Evolutionary conservation across 495 filamentous ascomycete genomes (phyloP).

Genomic region (Neurospora intermedia): DNA sequence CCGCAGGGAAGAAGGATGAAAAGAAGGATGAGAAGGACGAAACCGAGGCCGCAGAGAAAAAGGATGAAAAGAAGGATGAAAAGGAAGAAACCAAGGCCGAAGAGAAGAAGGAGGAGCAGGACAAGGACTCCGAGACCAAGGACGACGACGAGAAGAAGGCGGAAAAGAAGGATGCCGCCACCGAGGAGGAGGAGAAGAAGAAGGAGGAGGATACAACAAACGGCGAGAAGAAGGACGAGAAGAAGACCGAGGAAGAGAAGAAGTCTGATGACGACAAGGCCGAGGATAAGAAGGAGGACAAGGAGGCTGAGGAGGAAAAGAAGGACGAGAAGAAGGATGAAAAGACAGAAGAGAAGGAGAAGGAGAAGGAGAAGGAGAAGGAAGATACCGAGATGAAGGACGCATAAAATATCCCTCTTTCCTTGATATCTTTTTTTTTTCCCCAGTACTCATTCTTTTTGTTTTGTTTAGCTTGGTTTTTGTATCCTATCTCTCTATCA

Average conservation of each 20-base stretch:
- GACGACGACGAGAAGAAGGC: not conserved
- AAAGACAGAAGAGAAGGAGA: constrained; percentile 1
- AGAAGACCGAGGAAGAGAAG: not conserved
- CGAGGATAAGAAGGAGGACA: constrained; percentile 5
- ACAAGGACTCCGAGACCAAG: constrained; percentile 1
- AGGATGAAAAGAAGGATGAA: constrained; percentile 33
- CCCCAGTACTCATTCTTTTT: not conserved
- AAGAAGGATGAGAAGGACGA: constrained; percentile 26
- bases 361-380: constrained; percentile 17
- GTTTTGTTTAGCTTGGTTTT: not conserved
- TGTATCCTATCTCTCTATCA: not conserved
- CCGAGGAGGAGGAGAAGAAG: constrained; percentile 8
- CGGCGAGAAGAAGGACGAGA: not conserved
- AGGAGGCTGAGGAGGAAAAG: not conserved
- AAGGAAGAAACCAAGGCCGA: constrained; percentile 34
- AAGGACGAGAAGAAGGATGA: not conserved
- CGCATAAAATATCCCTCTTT: not conserved
- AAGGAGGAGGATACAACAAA: constrained; percentile 2
- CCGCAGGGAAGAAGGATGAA: constrained; percentile 30
- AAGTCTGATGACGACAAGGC: not conserved
- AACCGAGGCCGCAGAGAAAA: constrained; percentile 31
- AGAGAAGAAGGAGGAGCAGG: constrained; percentile 11
- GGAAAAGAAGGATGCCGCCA: constrained; percentile 4
- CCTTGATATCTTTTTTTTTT: not conserved
- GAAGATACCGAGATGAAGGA: constrained; percentile 17